Evolutionary conservation across 176 grass and related monocot species (phyloP), one percentile per base, ranked within the genome.

Genomic region (Musa itinerans): DNA sequence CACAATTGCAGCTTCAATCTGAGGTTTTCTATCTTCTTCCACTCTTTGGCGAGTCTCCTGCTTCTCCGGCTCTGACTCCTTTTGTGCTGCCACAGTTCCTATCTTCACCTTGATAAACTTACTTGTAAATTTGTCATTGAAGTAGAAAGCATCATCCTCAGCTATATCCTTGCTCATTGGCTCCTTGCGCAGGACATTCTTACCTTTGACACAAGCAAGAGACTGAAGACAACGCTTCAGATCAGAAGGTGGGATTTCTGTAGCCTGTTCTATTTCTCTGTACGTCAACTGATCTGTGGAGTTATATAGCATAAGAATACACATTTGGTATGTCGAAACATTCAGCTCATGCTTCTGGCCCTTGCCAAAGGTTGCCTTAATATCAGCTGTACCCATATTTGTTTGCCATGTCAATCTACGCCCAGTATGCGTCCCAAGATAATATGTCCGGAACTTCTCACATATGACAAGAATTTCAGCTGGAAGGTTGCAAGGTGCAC

Each of bases 81-180:
- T 97, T 64, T 92, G 90, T 8, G 93, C 88, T 71, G 92, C 90
- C 12, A 97, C 93, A 0, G 93, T 97, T 69, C 92, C 92, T 75
- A 96, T 96, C 85, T 96, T 96, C 65, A 96, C 89, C 85, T 96
- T 96, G 52, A 97, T 84, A 78, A 93, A 89, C 86, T 97, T 97
- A 86, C 93, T 93, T 10, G 87, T 89, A 50, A 97, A 97, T 78
- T 97, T 97, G 65, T 97, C 93, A 54, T 97, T 97, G 54, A 97
- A 93, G 74, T 78, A 88, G 76, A 97, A 97, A 74, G 87, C 78
- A 34, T 97, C 93, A 83, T 97, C 90, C 83, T 93, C 93, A 1
- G 93, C 90, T 68, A 93, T 97, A 71, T 97, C 93, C 78, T 93
- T 97, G 85, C 93, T 97, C 93, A 97, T 93, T 20, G 93, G 93